Evolutionary conservation across 2,329 filamentous ascomycete species (phyloP).

Genomic region (Cryphonectria parasitica): DNA sequence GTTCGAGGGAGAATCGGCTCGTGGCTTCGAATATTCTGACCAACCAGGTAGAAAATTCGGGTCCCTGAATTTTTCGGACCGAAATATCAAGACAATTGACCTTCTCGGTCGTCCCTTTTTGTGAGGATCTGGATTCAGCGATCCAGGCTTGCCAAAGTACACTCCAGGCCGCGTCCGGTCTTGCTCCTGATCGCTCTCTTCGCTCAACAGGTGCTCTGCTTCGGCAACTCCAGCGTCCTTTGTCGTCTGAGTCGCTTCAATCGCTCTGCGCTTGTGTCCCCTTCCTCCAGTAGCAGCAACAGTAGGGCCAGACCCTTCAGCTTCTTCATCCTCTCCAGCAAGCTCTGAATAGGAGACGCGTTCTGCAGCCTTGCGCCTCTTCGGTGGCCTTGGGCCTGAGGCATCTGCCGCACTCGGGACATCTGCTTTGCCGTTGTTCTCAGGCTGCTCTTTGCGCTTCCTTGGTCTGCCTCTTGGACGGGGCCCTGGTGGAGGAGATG

Average conservation of each 20-base stretch:
- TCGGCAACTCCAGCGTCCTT: neutral
- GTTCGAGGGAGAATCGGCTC: neutral
- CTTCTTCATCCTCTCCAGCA: constrained; percentile 1
- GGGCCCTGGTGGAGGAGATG: neutral
- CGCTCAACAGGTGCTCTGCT: constrained; percentile 6
- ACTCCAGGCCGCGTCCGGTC: constrained; percentile 29
- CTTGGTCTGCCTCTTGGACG: constrained; percentile 9
- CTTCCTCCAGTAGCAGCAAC: constrained; percentile 9
- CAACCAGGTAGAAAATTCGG: constrained; percentile 27
- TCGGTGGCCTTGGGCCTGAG: neutral
- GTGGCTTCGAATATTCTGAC: constrained; percentile 20
- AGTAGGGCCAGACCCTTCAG: neutral
- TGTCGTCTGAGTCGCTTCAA: constrained; percentile 17
- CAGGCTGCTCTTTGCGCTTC: constrained; percentile 3
- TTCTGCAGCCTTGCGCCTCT: constrained; percentile 26
- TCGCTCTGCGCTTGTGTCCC: constrained; percentile 12
- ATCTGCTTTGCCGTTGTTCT: neutral
- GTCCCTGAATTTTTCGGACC: constrained; percentile 35
- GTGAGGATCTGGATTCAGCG: constrained; percentile 32
- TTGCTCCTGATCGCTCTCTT: constrained; percentile 14
- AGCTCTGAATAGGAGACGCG: constrained; percentile 18
- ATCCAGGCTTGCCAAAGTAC: constrained; percentile 36
- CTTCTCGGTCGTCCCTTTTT: constrained; percentile 39
- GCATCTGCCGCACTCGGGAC: neutral
- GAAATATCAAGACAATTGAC: constrained; percentile 39